These are phyloP conservation scores for Phanerodontia chrysosporium DNA, from an alignment of 768 basidiomycete species.

Conservation along the genomic window DNA sequence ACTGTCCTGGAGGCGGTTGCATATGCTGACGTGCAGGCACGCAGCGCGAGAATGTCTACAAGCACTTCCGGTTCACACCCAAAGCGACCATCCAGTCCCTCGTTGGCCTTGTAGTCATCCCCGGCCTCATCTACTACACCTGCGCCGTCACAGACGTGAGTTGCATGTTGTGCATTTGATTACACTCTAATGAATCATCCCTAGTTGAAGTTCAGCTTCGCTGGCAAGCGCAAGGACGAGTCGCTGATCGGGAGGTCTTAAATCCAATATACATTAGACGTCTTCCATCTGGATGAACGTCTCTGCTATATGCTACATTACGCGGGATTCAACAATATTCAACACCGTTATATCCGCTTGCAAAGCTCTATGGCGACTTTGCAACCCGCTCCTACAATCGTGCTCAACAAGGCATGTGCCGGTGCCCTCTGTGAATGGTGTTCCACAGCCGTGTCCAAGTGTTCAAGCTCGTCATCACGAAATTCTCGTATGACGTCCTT, in stretches of 20 bases:
- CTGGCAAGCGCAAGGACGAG: slow-evolving; percentile 45
- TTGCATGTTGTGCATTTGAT: slow-evolving; percentile 2
- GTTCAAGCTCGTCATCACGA: slow-evolving; percentile 92
- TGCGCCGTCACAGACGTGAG: slow-evolving; percentile 37
- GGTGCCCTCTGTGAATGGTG: slow-evolving; percentile 87
- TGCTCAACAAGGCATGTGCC: slow-evolving; percentile 85
- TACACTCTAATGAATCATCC: not conserved
- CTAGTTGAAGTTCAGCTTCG: slow-evolving; percentile 53
- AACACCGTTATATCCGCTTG: slow-evolving; percentile 62
- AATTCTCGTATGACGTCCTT: slow-evolving; percentile 75
- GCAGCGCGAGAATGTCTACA: slow-evolving; percentile 82
- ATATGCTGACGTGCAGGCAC: not conserved
- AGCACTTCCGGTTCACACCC: slow-evolving; percentile 77
- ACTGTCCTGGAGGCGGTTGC: not conserved
- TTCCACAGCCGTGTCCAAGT: slow-evolving; percentile 86
- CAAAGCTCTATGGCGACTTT: slow-evolving; percentile 87
- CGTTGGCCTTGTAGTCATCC: slow-evolving; percentile 62
- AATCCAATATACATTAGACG: not conserved
- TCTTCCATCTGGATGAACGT: not conserved
- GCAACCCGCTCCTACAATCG: slow-evolving; percentile 81
- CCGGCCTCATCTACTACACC: slow-evolving; percentile 48
- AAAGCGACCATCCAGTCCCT: slow-evolving; percentile 58
- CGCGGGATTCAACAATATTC: not conserved
- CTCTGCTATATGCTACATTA: slow-evolving; percentile 9
- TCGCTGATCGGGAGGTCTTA: slow-evolving; percentile 24